Evolutionary conservation across 352 stramenopile species (phyloP), one percentile per base, ranked within the genome.

Genomic region (Phytopythium sindhum): DNA sequence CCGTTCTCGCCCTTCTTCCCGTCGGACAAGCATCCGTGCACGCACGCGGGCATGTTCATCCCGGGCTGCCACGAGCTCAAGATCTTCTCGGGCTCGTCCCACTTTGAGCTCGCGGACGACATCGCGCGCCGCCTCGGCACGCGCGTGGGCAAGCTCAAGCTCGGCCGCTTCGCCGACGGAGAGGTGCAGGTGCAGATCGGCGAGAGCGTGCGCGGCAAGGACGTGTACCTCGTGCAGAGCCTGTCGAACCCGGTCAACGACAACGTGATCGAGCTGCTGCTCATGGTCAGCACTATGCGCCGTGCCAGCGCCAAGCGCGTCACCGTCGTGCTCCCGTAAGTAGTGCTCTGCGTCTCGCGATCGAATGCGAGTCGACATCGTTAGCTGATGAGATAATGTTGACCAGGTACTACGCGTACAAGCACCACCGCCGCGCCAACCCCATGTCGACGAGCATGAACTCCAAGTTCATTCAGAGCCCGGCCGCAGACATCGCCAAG

Each of bases 191-290:
- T 98, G 50, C 89, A 97, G 65, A 90, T 98, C 57, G 89, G 93
- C 47, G 93, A 98, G 74, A 96, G 82, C 50, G 88, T 98, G 57
- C 86, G 91, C 44, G 91, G 93, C 45, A 97, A 97, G 77, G 94
- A 98, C 69, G 92, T 98, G 52, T 98, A 98, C 74, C 75, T 98
- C 44, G 88, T 98, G 59, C 94, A 98, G 81, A 96, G 88, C 65
- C 87, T 96, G 28, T 83, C 88, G 39, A 91, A 78, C 54, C 94
- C 94, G 17, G 92, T 98, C 55, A 98, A 98, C 66, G 94, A 98
- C 67, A 97, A 97, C 72, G 86, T 98, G 54, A 97, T 98, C 57
- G 94, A 98, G 74, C 74, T 98, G 64, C 70, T 98, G 63, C 81
- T 98, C 37, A 98, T 98, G 89, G 88, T 98, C 51, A 97, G 89